phyloP scores from a whole-genome alignment of 306 rosid species.

The Quercus rubra region DNA sequence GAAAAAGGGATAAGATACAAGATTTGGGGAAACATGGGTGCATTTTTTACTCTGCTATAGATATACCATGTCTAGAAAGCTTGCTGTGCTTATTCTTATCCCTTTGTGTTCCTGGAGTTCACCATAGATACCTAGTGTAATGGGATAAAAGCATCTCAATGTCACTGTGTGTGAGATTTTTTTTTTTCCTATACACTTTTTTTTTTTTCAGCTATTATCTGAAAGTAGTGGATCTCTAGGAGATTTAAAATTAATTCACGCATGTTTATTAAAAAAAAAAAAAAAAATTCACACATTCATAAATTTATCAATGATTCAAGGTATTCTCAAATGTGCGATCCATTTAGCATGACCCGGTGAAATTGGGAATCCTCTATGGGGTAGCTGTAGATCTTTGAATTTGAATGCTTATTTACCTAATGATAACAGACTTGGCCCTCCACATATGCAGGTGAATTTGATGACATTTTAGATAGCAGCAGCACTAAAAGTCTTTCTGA shows the following conservation, averaged over 20 bases:
- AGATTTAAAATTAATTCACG: background rate
- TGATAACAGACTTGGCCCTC: constrained; percentile 9
- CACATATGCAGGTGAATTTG: constrained; percentile 77
- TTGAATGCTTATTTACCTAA: constrained; percentile 6
- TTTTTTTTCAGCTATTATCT: background rate
- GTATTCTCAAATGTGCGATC: background rate
- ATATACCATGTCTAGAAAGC: background rate
- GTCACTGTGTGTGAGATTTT: background rate
- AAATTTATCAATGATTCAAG: background rate
- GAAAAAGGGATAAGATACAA: background rate
- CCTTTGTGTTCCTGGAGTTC: background rate
- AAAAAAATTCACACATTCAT: background rate
- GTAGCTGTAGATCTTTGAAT: background rate
- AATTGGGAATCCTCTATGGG: background rate
- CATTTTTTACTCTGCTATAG: constrained; percentile 6
- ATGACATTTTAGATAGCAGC: constrained; percentile 69
- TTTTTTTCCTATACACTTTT: background rate
- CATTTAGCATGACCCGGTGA: background rate
- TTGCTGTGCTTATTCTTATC: background rate
- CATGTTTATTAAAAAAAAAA: too few relatives aligned
- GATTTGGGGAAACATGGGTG: background rate
- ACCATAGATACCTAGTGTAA: background rate
- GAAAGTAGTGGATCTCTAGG: background rate
- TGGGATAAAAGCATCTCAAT: background rate
- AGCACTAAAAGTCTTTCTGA: constrained; percentile 44